Conservation (phyloP, 2,329 filamentous ascomycete species). For the Ceratocystis albifundus region DNA sequence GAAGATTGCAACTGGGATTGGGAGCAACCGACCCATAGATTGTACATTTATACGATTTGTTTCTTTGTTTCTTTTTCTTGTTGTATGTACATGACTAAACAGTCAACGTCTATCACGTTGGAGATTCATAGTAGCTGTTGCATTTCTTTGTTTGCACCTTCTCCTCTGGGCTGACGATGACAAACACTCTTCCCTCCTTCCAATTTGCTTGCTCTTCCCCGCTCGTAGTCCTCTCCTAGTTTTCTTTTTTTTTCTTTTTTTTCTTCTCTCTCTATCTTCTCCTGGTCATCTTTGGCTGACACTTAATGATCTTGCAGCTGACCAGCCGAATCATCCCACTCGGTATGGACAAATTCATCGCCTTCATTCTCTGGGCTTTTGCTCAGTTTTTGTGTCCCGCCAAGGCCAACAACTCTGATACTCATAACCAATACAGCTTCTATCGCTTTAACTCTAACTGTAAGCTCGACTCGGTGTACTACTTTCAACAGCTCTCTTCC, state of each 20-base stretch:
- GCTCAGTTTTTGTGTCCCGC: neutral
- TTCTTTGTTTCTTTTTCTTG: neutral
- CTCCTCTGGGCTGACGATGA: neutral
- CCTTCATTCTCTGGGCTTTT: neutral
- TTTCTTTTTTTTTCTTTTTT: no score
- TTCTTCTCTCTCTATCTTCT: neutral
- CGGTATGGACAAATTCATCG: neutral
- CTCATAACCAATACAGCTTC: neutral
- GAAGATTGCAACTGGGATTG: neutral
- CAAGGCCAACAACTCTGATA: neutral
- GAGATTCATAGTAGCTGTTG: neutral
- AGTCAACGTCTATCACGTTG: neutral
- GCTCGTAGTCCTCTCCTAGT: neutral
- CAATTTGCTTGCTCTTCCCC: neutral
- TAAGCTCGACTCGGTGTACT: neutral
- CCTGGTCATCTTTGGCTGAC: no score
- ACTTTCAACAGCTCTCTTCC: neutral
- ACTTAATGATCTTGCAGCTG: neutral
- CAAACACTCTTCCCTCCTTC: neutral
- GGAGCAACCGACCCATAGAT: neutral
- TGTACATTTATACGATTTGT: slow-evolving; percentile 1
- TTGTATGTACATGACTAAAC: no score
- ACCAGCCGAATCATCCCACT: neutral
- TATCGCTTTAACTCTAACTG: neutral
- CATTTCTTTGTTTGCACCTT: neutral